Conservation (phyloP, 2,329 filamentous ascomycete genomes). For the Beauveria bassiana region DNA sequence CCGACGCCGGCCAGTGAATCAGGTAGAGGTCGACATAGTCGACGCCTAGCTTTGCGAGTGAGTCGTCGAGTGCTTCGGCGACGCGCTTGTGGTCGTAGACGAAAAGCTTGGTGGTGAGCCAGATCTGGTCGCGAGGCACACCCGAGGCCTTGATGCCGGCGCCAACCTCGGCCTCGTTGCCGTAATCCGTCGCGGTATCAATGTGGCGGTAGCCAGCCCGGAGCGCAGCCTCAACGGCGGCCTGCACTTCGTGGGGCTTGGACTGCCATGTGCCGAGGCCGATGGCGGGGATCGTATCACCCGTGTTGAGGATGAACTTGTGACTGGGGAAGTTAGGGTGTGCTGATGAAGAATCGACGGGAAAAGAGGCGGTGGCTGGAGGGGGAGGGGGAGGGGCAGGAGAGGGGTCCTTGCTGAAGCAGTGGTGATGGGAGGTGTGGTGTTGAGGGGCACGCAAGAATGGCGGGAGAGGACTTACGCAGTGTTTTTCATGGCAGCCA, state of each 20-base stretch:
- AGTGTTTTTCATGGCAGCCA: conserved; percentile 24
- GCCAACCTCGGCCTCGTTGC: conserved; percentile 65
- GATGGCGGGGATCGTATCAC: conserved; percentile 68
- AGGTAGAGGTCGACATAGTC: conserved; percentile 65
- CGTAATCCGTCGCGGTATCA: conserved; percentile 69
- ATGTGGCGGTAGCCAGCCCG: conserved; percentile 66
- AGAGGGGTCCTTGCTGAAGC: neutral
- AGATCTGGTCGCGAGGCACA: conserved; percentile 58
- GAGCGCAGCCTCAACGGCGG: conserved; percentile 64
- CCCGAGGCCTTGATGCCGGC: conserved; percentile 56
- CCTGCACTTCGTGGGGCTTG: conserved; percentile 56
- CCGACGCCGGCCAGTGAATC: conserved; percentile 65
- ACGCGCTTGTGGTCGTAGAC: conserved; percentile 71
- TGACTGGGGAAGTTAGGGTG: conserved; percentile 9
- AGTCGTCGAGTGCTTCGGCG: conserved; percentile 50
- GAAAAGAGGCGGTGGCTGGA: neutral
- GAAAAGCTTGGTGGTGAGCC: conserved; percentile 74
- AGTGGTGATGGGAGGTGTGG: neutral
- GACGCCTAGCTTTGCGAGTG: conserved; percentile 51
- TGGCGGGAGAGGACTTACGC: conserved; percentile 12
- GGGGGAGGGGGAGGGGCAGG: neutral
- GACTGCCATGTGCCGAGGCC: conserved; percentile 79
- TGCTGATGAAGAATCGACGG: too few relatives aligned
- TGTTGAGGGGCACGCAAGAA: conserved; percentile 8
- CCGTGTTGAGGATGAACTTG: conserved; percentile 64